A percentile compares a stretch with the other conserved stretches of the same genome.
phyloP scores from a whole-genome alignment of 1,284 basidiomycete genomes.

The Erythrobasidium hasegawianum region DNA sequence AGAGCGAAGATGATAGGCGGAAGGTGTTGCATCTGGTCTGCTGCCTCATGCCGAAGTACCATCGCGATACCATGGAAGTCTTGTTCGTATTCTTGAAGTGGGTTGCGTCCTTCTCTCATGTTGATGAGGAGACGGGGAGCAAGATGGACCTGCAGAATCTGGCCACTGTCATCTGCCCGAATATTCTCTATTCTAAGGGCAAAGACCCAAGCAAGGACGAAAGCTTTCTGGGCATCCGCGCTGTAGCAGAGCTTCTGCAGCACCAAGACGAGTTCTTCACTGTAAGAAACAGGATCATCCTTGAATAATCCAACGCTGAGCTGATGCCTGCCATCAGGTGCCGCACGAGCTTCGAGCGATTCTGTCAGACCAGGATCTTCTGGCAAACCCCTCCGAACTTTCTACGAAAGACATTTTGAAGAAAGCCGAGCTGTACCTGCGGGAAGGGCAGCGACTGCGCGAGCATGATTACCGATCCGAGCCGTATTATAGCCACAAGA shows the following conservation, averaged over 20 bases:
- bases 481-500: not conserved
- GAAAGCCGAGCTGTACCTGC: slow-evolving; percentile 26
- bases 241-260: slow-evolving; percentile 79
- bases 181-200: slow-evolving; percentile 81
- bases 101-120: slow-evolving; percentile 98
- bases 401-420: slow-evolving; percentile 45
- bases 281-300: not conserved
- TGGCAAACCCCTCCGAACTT: slow-evolving; percentile 50
- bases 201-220: slow-evolving; percentile 86
- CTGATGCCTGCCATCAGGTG: slow-evolving; percentile 32
- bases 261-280: slow-evolving; percentile 83
- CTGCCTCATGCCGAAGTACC: slow-evolving; percentile 81
- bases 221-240: slow-evolving; percentile 83
- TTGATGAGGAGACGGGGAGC: slow-evolving; percentile 96
- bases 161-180: slow-evolving; percentile 96
- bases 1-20: slow-evolving; percentile 70
- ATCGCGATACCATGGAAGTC: slow-evolving; percentile 96
- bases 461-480: not conserved
- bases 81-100: slow-evolving; percentile 98
- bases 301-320: not conserved
- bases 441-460: slow-evolving; percentile 17
- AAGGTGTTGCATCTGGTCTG: slow-evolving; percentile 82
- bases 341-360: slow-evolving; percentile 79
- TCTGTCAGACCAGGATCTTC: slow-evolving; percentile 79
- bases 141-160: slow-evolving; percentile 97